Conservation (phyloP, 2,329 filamentous ascomycete species). For the Metarhizium humberi region DNA sequence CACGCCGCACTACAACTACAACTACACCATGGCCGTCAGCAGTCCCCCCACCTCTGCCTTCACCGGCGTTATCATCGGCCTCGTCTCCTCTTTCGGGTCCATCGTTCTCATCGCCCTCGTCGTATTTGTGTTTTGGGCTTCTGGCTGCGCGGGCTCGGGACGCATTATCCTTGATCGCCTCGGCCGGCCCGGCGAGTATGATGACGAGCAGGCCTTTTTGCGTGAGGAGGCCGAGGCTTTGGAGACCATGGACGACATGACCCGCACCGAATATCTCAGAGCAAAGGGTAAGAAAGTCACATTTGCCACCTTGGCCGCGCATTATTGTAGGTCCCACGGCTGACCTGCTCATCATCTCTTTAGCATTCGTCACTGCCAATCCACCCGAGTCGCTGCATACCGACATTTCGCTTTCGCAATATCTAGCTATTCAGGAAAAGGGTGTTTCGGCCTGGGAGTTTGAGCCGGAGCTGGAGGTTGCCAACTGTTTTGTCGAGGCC, state of each 20-base stretch:
- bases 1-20: neutral
- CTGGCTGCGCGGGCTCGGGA: conserved; percentile 59
- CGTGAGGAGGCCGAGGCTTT: conserved; percentile 92
- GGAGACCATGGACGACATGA: conserved; percentile 90
- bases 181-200: conserved; percentile 88
- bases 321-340: neutral
- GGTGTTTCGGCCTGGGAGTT: conserved; percentile 99
- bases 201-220: conserved; percentile 91
- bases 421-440: conserved; percentile 97
- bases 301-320: neutral
- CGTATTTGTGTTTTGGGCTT: conserved; percentile 88
- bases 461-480: conserved; percentile 96
- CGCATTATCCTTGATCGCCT: conserved; percentile 91
- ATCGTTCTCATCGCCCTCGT: conserved; percentile 74
- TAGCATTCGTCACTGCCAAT: conserved; percentile 89
- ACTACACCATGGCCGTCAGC: conserved; percentile 17
- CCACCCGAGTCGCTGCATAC: conserved; percentile 92
- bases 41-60: conserved; percentile 35
- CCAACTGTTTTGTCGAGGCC: conserved; percentile 95
- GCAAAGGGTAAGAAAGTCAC: conserved; percentile 66
- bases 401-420: conserved; percentile 95
- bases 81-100: conserved; percentile 89
- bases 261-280: conserved; percentile 80
- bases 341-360: conserved; percentile 6
- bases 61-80: conserved; percentile 83